Evolutionary conservation across 495 filamentous ascomycete genomes (phyloP).

Genomic region (Cairneyella variabilis): DNA sequence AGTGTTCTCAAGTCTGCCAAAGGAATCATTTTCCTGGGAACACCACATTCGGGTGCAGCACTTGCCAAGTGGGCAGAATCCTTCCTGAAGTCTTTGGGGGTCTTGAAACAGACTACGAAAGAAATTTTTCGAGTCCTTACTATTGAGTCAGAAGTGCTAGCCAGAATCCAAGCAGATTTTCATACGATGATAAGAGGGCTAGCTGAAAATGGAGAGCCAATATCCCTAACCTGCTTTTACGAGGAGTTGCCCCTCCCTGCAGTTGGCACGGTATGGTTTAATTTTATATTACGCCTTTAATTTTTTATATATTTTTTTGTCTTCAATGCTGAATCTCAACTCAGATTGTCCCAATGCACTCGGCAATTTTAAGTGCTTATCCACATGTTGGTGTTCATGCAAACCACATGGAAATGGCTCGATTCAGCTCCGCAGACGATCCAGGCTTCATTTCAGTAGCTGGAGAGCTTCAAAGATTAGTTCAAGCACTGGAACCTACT

Average conservation of each 20-base stretch:
- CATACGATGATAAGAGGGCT: constrained; percentile 29
- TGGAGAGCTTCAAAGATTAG: constrained; percentile 27
- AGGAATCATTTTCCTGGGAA: constrained; percentile 39
- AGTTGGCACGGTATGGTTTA: constrained; percentile 13
- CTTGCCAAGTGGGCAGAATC: constrained; percentile 32
- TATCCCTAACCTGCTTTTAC: constrained; percentile 21
- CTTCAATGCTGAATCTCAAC: neutral
- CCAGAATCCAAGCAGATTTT: constrained; percentile 35
- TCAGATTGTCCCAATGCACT: constrained; percentile 28
- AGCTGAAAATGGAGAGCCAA: constrained; percentile 4
- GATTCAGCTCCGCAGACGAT: constrained; percentile 29
- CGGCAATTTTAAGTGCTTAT: constrained; percentile 37
- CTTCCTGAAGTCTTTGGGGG: constrained; percentile 9
- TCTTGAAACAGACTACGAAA: constrained; percentile 27
- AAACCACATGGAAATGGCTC: constrained; percentile 43
- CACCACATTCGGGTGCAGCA: constrained; percentile 35
- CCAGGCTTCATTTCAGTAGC: constrained; percentile 27
- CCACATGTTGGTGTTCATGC: constrained; percentile 32
- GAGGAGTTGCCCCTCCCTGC: constrained; percentile 18
- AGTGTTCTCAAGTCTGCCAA: constrained; percentile 29
- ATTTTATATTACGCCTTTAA: too few species aligned
- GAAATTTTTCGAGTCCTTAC: constrained; percentile 21
- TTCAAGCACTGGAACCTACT: constrained; percentile 20
- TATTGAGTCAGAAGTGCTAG: constrained; percentile 21
- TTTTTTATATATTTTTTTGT: too few species aligned